These are phyloP conservation scores for Trametes cingulata DNA, from an alignment of 768 basidiomycete species.

Conservation along the genomic window DNA sequence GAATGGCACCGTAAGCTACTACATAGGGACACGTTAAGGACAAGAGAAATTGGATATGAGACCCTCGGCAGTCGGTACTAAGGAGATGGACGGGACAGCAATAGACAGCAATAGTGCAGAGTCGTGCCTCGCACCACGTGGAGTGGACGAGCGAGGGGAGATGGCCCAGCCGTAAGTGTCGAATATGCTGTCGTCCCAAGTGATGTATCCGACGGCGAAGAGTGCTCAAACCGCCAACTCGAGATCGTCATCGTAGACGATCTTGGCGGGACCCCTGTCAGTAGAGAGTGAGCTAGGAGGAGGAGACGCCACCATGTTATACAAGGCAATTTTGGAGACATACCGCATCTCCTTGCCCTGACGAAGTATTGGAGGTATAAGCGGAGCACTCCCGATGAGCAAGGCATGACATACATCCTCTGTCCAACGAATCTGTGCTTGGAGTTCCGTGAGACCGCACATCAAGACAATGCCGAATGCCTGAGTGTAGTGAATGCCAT, in stretches of 20 bases:
- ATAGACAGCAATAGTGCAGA: no score
- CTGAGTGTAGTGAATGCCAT: slow-evolving; percentile 28
- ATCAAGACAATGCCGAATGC: slow-evolving; percentile 43
- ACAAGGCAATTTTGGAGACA: background rate
- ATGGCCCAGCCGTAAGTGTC: no score
- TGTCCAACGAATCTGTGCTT: slow-evolving; percentile 47
- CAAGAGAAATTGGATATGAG: no score
- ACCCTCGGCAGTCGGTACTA: no score
- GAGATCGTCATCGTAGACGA: slow-evolving; percentile 17
- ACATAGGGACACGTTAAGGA: no score
- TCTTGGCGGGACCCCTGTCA: slow-evolving; percentile 15
- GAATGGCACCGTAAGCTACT: no score
- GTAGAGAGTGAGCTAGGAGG: background rate
- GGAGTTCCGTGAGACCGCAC: slow-evolving; percentile 49
- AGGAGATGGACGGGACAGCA: no score
- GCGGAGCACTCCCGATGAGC: no score
- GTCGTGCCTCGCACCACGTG: no score
- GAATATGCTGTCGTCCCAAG: no score
- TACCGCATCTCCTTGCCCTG: slow-evolving; percentile 24
- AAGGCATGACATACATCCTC: slow-evolving; percentile 36
- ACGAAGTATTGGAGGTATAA: background rate
- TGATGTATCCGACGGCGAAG: background rate
- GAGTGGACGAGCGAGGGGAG: no score
- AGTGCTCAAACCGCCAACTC: background rate
- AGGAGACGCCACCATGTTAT: no score